phyloP scores from a whole-genome alignment of 1,284 basidiomycete species.

The Tranzscheliella williamsii region DNA sequence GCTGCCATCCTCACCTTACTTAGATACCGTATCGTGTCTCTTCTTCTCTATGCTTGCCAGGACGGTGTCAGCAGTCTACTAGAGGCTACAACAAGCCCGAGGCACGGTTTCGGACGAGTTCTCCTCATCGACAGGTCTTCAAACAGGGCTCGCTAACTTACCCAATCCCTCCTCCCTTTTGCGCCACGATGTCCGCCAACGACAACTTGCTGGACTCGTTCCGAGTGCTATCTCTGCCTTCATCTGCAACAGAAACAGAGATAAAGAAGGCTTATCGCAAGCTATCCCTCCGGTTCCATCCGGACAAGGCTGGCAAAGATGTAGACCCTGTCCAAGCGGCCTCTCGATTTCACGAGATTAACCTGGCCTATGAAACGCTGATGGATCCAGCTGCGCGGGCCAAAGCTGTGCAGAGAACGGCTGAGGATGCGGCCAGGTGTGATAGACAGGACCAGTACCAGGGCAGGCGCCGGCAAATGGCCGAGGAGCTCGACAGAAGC shows the following conservation, averaged over 20 bases:
- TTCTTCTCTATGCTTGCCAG: no score
- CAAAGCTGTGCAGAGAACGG: slow-evolving; percentile 78
- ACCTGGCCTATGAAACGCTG: slow-evolving; percentile 80
- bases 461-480: slow-evolving; percentile 75
- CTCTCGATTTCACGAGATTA: slow-evolving; percentile 83
- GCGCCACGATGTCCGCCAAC: no score
- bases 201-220: slow-evolving; percentile 45
- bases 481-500: slow-evolving; percentile 80
- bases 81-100: no score
- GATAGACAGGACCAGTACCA: slow-evolving; percentile 77
- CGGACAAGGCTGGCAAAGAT: slow-evolving; percentile 53
- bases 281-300: slow-evolving; percentile 48
- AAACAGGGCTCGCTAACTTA: no score
- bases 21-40: no score
- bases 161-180: no score
- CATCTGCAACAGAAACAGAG: slow-evolving; percentile 77
- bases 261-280: slow-evolving; percentile 73
- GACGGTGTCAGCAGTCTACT: no score
- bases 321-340: slow-evolving; percentile 64
- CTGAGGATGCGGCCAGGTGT: slow-evolving; percentile 72
- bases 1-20: no score
- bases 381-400: slow-evolving; percentile 79
- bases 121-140: no score
- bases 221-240: slow-evolving; percentile 68
- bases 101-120: no score